A percentile compares a stretch with the other conserved stretches of the same genome.
Evolutionary conservation across 495 filamentous ascomycete genomes (phyloP).

Genomic region (Xanthoparmelia taractica): DNA sequence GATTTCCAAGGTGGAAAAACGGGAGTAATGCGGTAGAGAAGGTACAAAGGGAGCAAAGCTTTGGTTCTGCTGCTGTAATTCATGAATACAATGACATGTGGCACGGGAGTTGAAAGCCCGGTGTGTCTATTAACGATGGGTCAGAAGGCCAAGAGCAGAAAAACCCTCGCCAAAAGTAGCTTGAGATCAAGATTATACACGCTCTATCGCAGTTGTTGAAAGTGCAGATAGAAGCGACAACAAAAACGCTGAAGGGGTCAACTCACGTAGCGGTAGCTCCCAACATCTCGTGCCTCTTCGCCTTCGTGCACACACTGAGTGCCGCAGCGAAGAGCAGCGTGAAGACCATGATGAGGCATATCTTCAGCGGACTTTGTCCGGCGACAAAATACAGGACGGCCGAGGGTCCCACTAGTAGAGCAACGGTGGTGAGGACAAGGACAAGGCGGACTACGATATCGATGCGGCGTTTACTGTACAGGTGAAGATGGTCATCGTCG

Average conservation of each 20-base stretch:
- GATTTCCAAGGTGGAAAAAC: neutral
- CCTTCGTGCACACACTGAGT: constrained; percentile 31
- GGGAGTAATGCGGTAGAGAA: no score
- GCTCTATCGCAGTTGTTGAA: neutral
- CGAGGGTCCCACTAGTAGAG: constrained; percentile 28
- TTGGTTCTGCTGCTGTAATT: neutral
- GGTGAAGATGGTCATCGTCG: constrained; percentile 25
- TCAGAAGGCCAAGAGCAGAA: neutral
- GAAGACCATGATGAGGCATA: constrained; percentile 30
- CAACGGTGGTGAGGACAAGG: constrained; percentile 27
- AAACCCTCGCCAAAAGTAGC: neutral
- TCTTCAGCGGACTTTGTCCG: constrained; percentile 22
- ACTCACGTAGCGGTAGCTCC: constrained; percentile 36
- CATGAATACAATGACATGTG: neutral
- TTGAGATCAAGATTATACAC: neutral
- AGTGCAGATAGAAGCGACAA: neutral
- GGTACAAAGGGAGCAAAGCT: neutral
- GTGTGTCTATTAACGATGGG: neutral
- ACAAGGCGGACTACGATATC: constrained; percentile 30
- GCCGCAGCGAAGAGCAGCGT: constrained; percentile 31
- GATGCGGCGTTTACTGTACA: constrained; percentile 29
- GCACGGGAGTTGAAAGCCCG: neutral
- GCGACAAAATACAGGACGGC: constrained; percentile 25
- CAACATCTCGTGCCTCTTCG: constrained; percentile 35
- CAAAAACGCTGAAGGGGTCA: neutral